Evolutionary conservation across 139 green algal genomes (phyloP).

Genomic region (Penium margaritaceum): DNA sequence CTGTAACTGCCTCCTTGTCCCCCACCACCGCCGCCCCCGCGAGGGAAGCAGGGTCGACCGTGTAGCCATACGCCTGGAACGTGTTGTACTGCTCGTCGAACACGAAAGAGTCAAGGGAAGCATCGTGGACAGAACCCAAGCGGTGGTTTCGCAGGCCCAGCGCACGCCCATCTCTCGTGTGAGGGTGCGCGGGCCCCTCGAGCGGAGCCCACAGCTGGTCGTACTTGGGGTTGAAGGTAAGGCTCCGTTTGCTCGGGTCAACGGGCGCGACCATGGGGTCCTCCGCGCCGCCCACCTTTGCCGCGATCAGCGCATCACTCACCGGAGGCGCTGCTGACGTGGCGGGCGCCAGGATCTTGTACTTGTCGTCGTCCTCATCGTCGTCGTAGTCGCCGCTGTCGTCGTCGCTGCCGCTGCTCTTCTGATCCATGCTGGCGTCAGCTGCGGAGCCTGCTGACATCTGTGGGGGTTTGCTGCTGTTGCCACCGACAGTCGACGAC

Average conservation of each 20-base stretch:
- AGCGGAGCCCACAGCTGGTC: constrained; percentile 77
- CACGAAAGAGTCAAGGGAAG: constrained; percentile 57
- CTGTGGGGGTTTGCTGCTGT: neutral
- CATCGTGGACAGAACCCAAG: constrained; percentile 47
- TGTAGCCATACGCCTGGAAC: constrained; percentile 56
- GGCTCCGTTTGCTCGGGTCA: constrained; percentile 52
- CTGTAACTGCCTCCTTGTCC: constrained; percentile 34
- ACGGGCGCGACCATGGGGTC: constrained; percentile 16
- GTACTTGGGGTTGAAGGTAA: constrained; percentile 72
- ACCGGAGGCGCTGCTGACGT: constrained; percentile 35
- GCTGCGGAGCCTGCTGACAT: too few species aligned
- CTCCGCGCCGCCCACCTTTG: too few species aligned
- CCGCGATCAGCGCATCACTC: constrained; percentile 23
- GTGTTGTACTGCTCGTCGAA: constrained; percentile 89
- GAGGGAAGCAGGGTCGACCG: constrained; percentile 40
- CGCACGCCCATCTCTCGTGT: constrained; percentile 63
- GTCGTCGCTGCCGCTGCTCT: too few species aligned
- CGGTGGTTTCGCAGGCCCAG: constrained; percentile 74
- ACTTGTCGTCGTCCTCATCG: constrained; percentile 19
- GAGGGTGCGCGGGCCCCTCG: constrained; percentile 66
- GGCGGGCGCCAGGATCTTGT: constrained; percentile 2
- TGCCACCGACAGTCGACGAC: neutral
- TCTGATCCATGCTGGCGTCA: too few species aligned
- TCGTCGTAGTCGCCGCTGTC: constrained; percentile 4
- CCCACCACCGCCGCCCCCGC: constrained; percentile 47